A percentile compares a stretch with the other conserved stretches of the same genome.
These are phyloP conservation scores for Entrophospora sp. DNA, from an alignment of 192 early-diverging fungal species.

Conservation along the genomic window DNA sequence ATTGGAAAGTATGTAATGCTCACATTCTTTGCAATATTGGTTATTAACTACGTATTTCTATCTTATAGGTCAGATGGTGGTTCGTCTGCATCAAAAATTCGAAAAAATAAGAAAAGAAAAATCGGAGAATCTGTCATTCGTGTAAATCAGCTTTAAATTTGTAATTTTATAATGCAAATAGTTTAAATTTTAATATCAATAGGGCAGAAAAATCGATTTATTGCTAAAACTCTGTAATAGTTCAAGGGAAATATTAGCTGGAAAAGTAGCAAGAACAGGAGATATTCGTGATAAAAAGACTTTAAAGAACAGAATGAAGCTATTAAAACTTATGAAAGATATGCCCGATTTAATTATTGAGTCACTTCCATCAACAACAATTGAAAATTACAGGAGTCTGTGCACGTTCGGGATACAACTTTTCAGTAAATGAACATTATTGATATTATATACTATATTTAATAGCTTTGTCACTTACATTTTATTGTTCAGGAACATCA, in stretches of 20 bases:
- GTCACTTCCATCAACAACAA: neutral
- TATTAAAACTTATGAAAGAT: conserved; percentile 10
- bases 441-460: neutral
- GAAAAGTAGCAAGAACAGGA: neutral
- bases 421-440: conserved; percentile 14
- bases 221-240: conserved; percentile 5
- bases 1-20: neutral
- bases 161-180: neutral
- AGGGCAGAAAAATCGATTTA: neutral
- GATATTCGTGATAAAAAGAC: conserved; percentile 3
- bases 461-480: too few relatives aligned
- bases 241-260: neutral
- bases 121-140: neutral
- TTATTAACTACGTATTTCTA: neutral
- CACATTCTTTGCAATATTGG: conserved; percentile 1
- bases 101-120: conserved; percentile 2
- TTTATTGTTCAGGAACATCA: too few relatives aligned
- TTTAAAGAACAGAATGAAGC: neutral
- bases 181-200: neutral
- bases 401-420: conserved; percentile 4
- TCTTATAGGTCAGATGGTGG: neutral
- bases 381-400: conserved; percentile 7
- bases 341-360: neutral
- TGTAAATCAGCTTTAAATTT: neutral
- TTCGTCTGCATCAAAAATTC: neutral